These are phyloP conservation scores for Camellia japonica DNA, from an alignment of 148 eudicot genomes.

Conservation along the genomic window DNA sequence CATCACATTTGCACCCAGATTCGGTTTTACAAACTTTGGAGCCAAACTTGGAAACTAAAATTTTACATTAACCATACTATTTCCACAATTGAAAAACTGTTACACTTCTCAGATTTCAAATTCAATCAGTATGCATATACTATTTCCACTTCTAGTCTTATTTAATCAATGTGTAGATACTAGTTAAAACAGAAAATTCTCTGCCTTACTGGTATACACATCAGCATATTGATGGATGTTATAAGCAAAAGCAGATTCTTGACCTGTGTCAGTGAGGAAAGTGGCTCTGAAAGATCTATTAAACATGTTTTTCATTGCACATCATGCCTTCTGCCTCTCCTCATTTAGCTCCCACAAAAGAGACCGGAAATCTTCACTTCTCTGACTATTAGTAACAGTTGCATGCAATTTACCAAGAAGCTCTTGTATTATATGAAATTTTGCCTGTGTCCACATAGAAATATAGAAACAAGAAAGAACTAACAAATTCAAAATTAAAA, in stretches of 20 bases:
- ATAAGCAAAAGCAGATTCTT: constrained; percentile 91
- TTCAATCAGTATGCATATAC: no score
- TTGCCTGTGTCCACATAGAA: constrained; percentile 51
- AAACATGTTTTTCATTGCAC: constrained; percentile 80
- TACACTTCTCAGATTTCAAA: no score
- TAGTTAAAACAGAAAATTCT: constrained; percentile 81
- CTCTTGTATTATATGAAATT: constrained; percentile 92
- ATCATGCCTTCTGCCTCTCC: constrained; percentile 78
- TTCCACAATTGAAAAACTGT: no score
- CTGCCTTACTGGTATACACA: constrained; percentile 95
- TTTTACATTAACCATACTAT: no score
- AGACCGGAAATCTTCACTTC: constrained; percentile 57
- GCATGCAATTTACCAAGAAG: constrained; percentile 89
- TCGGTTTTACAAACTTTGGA: no score
- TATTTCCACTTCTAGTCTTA: no score
- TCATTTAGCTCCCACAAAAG: constrained; percentile 73
- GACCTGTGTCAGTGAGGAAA: constrained; percentile 88
- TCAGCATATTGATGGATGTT: constrained; percentile 95
- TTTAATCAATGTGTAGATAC: no score
- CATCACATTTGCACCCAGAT: no score
- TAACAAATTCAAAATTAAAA: not conserved
- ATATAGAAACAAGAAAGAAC: not conserved
- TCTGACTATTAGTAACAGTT: constrained; percentile 46
- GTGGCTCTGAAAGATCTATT: constrained; percentile 93
- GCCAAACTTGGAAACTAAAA: no score